Percentiles rank a stretch among this genome's conserved stretches.
Evolutionary conservation across 352 stramenopile genomes (phyloP).

Genomic region (Phytophthora foliorum): DNA sequence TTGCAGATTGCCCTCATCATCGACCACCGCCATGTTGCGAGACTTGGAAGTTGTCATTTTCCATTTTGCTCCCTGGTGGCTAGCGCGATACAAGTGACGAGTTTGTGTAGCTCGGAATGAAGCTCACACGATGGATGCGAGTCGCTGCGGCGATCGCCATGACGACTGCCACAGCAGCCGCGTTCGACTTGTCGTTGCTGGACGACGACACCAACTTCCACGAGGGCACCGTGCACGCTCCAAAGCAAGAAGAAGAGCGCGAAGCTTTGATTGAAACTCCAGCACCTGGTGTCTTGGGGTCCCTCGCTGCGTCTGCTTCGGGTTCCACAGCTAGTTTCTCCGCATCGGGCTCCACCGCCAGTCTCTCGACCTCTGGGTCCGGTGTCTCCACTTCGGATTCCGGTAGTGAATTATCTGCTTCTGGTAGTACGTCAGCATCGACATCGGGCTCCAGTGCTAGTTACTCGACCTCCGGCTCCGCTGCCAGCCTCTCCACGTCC

Average conservation of each 20-base stretch:
- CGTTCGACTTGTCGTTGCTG: conserved; percentile 30
- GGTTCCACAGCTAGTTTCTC: neutral
- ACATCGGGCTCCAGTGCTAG: neutral
- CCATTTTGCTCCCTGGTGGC: conserved; percentile 7
- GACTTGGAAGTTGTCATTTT: conserved; percentile 20
- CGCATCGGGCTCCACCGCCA: neutral
- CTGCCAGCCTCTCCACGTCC: neutral
- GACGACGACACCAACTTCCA: conserved; percentile 20
- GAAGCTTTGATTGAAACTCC: conserved; percentile 14
- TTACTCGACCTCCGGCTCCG: neutral
- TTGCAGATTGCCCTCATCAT: neutral
- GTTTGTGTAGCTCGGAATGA: conserved; percentile 13
- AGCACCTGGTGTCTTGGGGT: neutral
- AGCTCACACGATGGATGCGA: conserved; percentile 22
- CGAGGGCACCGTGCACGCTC: conserved; percentile 20
- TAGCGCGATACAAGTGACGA: conserved; percentile 6
- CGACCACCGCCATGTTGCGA: conserved; percentile 1
- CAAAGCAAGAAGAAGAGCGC: conserved; percentile 22
- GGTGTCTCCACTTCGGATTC: neutral
- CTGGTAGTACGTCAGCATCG: neutral
- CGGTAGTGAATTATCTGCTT: neutral
- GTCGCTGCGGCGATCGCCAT: conserved; percentile 19
- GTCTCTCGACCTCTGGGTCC: conserved; percentile 5
- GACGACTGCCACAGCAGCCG: conserved; percentile 8
- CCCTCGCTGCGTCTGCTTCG: neutral